Evolutionary conservation across 257 asterid genomes (phyloP), one percentile per base, ranked within the genome.

Genomic region (Jacaranda mimosifolia): DNA sequence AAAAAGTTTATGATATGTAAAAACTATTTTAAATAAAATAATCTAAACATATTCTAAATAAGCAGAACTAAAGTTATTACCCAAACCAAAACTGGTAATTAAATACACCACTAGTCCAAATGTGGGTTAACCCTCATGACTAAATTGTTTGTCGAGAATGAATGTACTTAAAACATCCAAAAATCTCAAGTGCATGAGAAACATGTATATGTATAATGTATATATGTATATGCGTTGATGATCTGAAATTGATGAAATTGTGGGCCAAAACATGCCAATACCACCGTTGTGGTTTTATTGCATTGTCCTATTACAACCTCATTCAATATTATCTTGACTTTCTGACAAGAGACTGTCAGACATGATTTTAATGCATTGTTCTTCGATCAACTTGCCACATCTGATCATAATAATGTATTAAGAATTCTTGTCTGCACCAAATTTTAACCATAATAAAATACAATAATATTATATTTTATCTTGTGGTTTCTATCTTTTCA

Each of bases 271-370:
- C 32, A 73, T 48, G 74, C 68, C 73, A 60, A 52, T 32, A 0
- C 45, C 68, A 74, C 80, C 80, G 83, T 73, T 79, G 19, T 17
- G 56, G 79, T 74, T 81, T 81, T 72, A 84, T 63, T 69, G 64
- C 43, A 39, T 38, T 68, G 79, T 83, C 65, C 48, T 17, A 57
- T 69, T 60, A 42, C 58, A 40, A 57, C 58, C 58, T 57, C 71
- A 74, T 78, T 73, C 71, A 63, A 19, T 42, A 17, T n/a, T 4
- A 10, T 68, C 26, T 81, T 86, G 85, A 86, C 86, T 81, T 76
- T 79, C 87, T 83, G 87, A 86, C 89, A 75, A 17, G 49, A 62
- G 84, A 79, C 88, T 85, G 82, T 81, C 89, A 82, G 78, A 77
- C 79, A 60, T 74, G 38, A 39, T 64, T 70, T 63, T 68, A 72